phyloP scores from a whole-genome alignment of 2,329 filamentous ascomycete genomes.

The Aspergillus bombycis region DNA sequence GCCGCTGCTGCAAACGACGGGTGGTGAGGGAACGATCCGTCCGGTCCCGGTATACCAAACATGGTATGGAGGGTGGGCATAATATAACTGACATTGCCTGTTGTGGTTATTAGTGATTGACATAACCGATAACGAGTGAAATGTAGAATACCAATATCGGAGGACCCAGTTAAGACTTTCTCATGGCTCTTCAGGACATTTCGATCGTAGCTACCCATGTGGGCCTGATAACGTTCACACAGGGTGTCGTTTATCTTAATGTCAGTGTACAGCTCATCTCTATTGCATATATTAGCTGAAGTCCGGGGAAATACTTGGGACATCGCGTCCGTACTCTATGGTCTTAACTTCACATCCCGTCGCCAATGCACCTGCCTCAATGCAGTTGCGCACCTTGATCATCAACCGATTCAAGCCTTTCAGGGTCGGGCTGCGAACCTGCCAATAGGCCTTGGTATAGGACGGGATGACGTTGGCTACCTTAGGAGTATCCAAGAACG shows the following conservation, averaged over 20 bases:
- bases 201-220: constrained; percentile 48
- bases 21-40: constrained; percentile 40
- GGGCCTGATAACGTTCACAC: constrained; percentile 47
- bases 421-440: constrained; percentile 50
- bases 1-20: constrained; percentile 51
- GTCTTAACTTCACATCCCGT: constrained; percentile 39
- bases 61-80: constrained; percentile 54
- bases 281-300: constrained; percentile 1
- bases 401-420: constrained; percentile 41
- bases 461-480: constrained; percentile 62
- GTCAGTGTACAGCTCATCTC: constrained; percentile 46
- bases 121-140: too few species aligned
- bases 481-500: constrained; percentile 57
- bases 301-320: too few species aligned
- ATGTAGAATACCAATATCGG: constrained; percentile 47
- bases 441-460: constrained; percentile 49
- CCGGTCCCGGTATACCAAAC: constrained; percentile 49
- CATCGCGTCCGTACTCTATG: constrained; percentile 28
- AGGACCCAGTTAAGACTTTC: constrained; percentile 47
- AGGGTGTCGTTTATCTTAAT: constrained; percentile 51
- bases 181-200: constrained; percentile 42
- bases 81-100: constrained; percentile 54
- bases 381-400: constrained; percentile 35
- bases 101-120: neutral
- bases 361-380: constrained; percentile 40